phyloP scores from a whole-genome alignment of 2,329 filamentous ascomycete species.

The Aspergillus sojae region DNA sequence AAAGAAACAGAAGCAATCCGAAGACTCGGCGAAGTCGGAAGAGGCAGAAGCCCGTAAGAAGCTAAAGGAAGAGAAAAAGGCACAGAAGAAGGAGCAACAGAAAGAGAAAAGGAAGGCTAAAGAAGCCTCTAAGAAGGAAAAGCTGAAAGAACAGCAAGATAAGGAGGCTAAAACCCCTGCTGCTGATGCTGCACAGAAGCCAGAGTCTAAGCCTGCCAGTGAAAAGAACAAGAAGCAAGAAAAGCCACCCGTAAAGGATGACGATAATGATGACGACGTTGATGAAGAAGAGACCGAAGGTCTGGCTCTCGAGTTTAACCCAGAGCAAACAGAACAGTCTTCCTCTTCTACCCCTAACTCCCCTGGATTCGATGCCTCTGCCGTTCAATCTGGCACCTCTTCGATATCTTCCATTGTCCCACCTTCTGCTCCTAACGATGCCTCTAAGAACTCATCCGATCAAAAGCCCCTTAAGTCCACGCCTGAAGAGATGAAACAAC shows the following conservation, averaged over 20 bases:
- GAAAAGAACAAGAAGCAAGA: constrained; percentile 23
- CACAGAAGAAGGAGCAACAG: constrained; percentile 52
- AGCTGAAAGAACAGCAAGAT: constrained; percentile 36
- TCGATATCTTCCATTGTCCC: constrained; percentile 70
- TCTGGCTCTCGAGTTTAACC: constrained; percentile 52
- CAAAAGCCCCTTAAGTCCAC: constrained; percentile 69
- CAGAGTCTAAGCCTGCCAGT: constrained; percentile 22
- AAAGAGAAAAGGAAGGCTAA: constrained; percentile 55
- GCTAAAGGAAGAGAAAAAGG: constrained; percentile 42
- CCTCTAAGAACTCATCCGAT: constrained; percentile 30
- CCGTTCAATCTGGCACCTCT: constrained; percentile 59
- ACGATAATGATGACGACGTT: constrained; percentile 30
- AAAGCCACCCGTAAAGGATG: constrained; percentile 24
- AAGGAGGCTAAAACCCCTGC: constrained; percentile 24
- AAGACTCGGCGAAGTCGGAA: constrained; percentile 29
- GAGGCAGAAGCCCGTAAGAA: constrained; percentile 41
- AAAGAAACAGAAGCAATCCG: constrained; percentile 60
- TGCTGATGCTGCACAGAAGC: constrained; percentile 24
- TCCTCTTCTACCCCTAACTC: constrained; percentile 57
- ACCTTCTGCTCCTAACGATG: constrained; percentile 31
- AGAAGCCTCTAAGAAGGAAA: constrained; percentile 36
- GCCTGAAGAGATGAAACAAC: constrained; percentile 73
- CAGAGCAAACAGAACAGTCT: constrained; percentile 40
- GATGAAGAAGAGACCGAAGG: constrained; percentile 51
- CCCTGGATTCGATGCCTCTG: constrained; percentile 56